These are phyloP conservation scores for Oryza rufipogon DNA, from an alignment of 176 grass and related monocot species.

Conservation along the genomic window DNA sequence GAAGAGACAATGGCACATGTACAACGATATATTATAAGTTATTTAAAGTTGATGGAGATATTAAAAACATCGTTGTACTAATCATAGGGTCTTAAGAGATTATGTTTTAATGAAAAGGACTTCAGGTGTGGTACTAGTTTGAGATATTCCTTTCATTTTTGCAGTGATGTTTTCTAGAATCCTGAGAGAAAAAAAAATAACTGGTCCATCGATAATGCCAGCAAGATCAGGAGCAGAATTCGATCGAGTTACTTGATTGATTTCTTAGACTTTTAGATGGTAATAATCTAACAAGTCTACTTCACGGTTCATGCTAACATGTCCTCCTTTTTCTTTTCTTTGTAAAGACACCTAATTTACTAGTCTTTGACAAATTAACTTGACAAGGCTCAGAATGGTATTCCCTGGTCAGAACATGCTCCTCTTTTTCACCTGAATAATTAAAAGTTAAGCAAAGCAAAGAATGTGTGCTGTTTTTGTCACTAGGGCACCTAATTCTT, in stretches of 20 bases:
- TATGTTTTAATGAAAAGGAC: not conserved
- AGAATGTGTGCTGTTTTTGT: slow-evolving; percentile 14
- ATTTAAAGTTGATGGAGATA: not conserved
- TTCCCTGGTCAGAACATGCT: slow-evolving; percentile 8
- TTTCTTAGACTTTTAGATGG: not conserved
- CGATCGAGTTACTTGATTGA: not conserved
- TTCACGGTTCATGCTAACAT: not conserved
- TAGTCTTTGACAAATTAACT: no score
- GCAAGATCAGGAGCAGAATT: not conserved
- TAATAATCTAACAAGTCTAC: not conserved
- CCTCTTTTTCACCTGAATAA: slow-evolving; percentile 15
- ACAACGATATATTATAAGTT: not conserved
- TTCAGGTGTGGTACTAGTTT: slow-evolving; percentile 1
- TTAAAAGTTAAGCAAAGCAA: not conserved
- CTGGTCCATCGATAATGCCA: not conserved
- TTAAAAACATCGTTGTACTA: not conserved
- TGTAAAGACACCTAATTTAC: not conserved
- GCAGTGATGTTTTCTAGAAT: not conserved
- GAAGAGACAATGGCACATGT: not conserved
- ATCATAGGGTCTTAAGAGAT: not conserved
- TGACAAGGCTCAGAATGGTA: not conserved
- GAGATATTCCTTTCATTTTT: not conserved
- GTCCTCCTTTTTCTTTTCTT: not conserved
- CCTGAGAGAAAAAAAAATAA: not conserved
- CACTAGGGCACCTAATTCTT: slow-evolving; percentile 8